Conservation (phyloP, 306 rosid species). For the Acacia crassicarpa region DNA sequence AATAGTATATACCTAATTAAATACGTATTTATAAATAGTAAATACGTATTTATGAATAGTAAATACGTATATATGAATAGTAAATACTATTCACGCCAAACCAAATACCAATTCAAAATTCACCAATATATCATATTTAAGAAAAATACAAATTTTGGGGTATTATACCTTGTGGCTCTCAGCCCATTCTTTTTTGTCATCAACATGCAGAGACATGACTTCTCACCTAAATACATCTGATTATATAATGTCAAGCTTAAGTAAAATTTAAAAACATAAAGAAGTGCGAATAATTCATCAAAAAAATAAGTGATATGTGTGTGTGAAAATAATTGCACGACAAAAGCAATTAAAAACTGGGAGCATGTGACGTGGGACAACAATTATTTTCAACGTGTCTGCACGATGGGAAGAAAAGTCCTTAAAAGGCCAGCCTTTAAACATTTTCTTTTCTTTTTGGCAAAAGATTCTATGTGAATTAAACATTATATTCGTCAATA, state of each 20-base stretch:
- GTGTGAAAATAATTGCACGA: background rate
- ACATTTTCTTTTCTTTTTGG: too few relatives aligned
- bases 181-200: background rate
- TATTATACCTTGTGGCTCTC: background rate
- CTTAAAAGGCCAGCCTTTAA: background rate
- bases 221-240: background rate
- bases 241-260: background rate
- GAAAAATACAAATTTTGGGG: too few relatives aligned
- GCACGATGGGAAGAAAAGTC: background rate
- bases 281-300: background rate
- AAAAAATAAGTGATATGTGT: background rate
- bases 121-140: too few relatives aligned
- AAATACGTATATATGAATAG: too few relatives aligned
- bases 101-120: too few relatives aligned
- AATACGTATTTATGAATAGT: too few relatives aligned
- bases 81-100: too few relatives aligned
- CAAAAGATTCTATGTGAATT: too few relatives aligned
- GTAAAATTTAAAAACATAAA: background rate
- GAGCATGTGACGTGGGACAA: conserved; percentile 33
- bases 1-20: too few relatives aligned
- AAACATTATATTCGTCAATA: too few relatives aligned
- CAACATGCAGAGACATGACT: background rate
- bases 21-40: too few relatives aligned
- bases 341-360: background rate
- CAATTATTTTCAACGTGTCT: conserved; percentile 13